phyloP scores from a whole-genome alignment of 2,329 filamentous ascomycete genomes.

The Cercospora berteroae region DNA sequence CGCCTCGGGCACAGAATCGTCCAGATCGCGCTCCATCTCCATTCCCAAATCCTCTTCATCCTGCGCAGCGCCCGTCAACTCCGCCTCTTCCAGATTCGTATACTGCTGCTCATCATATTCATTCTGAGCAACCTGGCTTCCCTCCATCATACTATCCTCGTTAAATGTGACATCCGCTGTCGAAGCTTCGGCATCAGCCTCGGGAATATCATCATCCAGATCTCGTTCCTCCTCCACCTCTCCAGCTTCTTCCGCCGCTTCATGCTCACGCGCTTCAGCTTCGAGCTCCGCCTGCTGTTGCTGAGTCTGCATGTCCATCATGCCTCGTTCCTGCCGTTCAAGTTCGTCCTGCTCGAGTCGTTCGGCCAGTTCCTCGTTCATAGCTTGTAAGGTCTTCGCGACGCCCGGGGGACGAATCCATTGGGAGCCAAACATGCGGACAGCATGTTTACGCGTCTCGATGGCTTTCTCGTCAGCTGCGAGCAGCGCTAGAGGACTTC shows the following conservation, averaged over 20 bases:
- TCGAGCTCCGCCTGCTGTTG: constrained; percentile 58
- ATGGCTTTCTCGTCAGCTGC: constrained; percentile 74
- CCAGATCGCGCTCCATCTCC: constrained; percentile 38
- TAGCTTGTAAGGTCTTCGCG: constrained; percentile 82
- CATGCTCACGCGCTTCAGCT: constrained; percentile 36
- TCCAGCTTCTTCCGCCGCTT: constrained; percentile 48
- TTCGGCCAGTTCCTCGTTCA: constrained; percentile 86
- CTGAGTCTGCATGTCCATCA: constrained; percentile 66
- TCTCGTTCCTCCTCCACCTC: constrained; percentile 47
- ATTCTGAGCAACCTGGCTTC: constrained; percentile 44
- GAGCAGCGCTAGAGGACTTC: constrained; percentile 66
- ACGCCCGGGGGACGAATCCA: constrained; percentile 92
- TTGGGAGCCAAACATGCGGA: constrained; percentile 79
- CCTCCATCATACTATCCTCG: constrained; percentile 50
- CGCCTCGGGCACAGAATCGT: constrained; percentile 54
- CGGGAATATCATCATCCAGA: constrained; percentile 67
- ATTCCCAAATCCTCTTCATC: constrained; percentile 48
- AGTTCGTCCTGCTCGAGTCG: constrained; percentile 79
- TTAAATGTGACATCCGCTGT: constrained; percentile 48
- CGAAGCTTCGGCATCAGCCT: constrained; percentile 55
- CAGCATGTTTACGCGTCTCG: constrained; percentile 72
- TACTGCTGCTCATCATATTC: constrained; percentile 44
- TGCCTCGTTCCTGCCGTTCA: constrained; percentile 66
- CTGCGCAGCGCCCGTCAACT: constrained; percentile 47
- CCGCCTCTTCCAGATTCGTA: constrained; percentile 48